phyloP scores from a whole-genome alignment of 345 rosid genomes.

The Noccaea bulbosa region DNA sequence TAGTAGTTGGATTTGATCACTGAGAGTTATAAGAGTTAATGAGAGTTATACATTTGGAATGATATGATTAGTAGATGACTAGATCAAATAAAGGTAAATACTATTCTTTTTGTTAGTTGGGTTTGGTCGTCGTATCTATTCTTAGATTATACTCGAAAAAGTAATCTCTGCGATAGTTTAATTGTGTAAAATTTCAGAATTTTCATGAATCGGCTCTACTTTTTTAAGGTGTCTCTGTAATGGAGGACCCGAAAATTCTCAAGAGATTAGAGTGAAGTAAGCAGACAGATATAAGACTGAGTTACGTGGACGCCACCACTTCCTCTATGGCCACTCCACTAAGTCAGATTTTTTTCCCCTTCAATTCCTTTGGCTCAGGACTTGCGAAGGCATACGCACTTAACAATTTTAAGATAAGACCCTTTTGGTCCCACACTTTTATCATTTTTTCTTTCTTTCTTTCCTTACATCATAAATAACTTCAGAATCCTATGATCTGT shows the following conservation, averaged over 20 bases:
- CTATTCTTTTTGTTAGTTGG: slow-evolving; percentile 31
- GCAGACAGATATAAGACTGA: slow-evolving; percentile 41
- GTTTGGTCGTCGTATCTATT: slow-evolving; percentile 11
- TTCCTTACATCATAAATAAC: slow-evolving; percentile 34
- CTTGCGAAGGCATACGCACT: slow-evolving; percentile 36
- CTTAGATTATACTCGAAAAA: too few relatives aligned
- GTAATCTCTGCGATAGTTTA: neutral
- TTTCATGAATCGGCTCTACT: neutral
- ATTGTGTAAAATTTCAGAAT: neutral
- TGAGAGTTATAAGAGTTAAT: too few relatives aligned
- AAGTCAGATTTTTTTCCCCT: slow-evolving; percentile 27
- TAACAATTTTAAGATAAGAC: slow-evolving; percentile 29
- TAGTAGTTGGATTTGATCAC: slow-evolving; percentile 36
- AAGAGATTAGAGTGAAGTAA: slow-evolving; percentile 53
- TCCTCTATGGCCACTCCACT: slow-evolving; percentile 62
- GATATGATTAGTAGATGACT: slow-evolving; percentile 39
- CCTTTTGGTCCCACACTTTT: slow-evolving; percentile 34
- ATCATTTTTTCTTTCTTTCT: neutral
- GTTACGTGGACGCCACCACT: slow-evolving; percentile 68
- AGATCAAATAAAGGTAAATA: neutral
- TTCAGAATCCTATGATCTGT: slow-evolving; percentile 36
- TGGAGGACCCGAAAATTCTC: slow-evolving; percentile 44
- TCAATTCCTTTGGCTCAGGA: slow-evolving; percentile 27
- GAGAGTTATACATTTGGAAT: slow-evolving; percentile 35
- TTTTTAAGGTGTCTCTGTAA: slow-evolving; percentile 40